phyloP scores from a whole-genome alignment of 441 rosid genomes.

The Sinapis alba region DNA sequence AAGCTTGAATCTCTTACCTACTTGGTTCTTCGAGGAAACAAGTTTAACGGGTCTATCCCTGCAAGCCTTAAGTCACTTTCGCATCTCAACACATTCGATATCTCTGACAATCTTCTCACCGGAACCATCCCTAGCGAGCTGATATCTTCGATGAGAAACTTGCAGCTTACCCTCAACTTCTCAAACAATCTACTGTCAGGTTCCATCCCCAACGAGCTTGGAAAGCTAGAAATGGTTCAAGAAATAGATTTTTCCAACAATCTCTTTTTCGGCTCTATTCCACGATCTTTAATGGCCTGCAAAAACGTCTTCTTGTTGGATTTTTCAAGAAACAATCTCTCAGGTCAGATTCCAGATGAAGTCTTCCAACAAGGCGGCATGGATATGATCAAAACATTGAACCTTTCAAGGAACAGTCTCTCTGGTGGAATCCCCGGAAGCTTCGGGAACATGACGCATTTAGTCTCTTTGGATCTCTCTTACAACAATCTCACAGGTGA shows the following conservation, averaged over 20 bases:
- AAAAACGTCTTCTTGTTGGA: conserved; percentile 69
- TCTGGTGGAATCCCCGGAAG: conserved; percentile 58
- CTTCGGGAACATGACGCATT: conserved; percentile 50
- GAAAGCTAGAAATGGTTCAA: conserved; percentile 67
- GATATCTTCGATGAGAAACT: conserved; percentile 45
- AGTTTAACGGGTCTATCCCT: conserved; percentile 79
- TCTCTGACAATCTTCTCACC: conserved; percentile 66
- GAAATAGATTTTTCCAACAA: conserved; percentile 79
- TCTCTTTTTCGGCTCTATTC: conserved; percentile 67
- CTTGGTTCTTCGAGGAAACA: conserved; percentile 62
- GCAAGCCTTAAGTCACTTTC: conserved; percentile 47
- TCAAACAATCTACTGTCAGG: conserved; percentile 69
- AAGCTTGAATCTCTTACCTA: conserved; percentile 58
- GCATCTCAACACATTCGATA: conserved; percentile 57
- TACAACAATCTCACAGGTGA: conserved; percentile 60
- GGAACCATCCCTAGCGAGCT: conserved; percentile 58
- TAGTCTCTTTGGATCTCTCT: conserved; percentile 70
- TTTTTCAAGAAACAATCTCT: conserved; percentile 67
- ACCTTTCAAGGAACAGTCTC: conserved; percentile 63
- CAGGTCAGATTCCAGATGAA: conserved; percentile 55
- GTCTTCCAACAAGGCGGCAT: conserved; percentile 43
- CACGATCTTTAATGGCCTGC: conserved; percentile 59
- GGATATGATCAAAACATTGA: conserved; percentile 54
- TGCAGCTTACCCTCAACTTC: conserved; percentile 68
- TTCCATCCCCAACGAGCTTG: conserved; percentile 66